A percentile compares a stretch with the other conserved stretches of the same genome.
Conservation (phyloP, 345 rosid genomes). For the Citrus inodora region DNA sequence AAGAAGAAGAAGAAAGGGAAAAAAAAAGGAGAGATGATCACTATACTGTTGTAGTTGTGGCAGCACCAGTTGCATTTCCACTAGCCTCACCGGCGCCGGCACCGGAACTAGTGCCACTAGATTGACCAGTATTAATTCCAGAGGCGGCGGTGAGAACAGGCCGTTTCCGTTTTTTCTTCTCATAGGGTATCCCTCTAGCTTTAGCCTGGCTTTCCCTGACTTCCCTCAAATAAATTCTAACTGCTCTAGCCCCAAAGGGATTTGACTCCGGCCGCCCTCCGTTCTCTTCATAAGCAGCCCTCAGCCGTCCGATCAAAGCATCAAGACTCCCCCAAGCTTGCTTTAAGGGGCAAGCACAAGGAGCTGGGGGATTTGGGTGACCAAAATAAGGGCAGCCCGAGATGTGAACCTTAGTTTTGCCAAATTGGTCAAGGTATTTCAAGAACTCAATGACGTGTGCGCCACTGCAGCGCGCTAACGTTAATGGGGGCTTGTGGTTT, state of each 20-base stretch:
- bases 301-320: slow-evolving; percentile 71
- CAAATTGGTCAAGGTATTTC: slow-evolving; percentile 68
- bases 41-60: slow-evolving; percentile 30
- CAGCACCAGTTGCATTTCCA: slow-evolving; percentile 1
- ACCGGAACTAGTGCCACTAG: neutral
- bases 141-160: slow-evolving; percentile 17
- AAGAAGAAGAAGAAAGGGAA: neutral
- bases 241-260: slow-evolving; percentile 68
- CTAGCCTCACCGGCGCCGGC: neutral
- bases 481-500: slow-evolving; percentile 64
- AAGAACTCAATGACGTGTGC: slow-evolving; percentile 72
- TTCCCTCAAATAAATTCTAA: slow-evolving; percentile 63
- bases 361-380: slow-evolving; percentile 56
- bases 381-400: slow-evolving; percentile 57
- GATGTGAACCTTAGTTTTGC: slow-evolving; percentile 69
- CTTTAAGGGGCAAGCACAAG: slow-evolving; percentile 63
- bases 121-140: neutral
- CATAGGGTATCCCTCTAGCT: slow-evolving; percentile 70
- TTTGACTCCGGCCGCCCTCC: slow-evolving; percentile 59
- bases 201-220: slow-evolving; percentile 67
- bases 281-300: slow-evolving; percentile 75
- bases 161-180: slow-evolving; percentile 75
- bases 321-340: slow-evolving; percentile 84
- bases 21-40: neutral
- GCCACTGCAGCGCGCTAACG: slow-evolving; percentile 59